phyloP scores from a whole-genome alignment of 768 basidiomycete genomes.

The Tylopilus sp. region DNA sequence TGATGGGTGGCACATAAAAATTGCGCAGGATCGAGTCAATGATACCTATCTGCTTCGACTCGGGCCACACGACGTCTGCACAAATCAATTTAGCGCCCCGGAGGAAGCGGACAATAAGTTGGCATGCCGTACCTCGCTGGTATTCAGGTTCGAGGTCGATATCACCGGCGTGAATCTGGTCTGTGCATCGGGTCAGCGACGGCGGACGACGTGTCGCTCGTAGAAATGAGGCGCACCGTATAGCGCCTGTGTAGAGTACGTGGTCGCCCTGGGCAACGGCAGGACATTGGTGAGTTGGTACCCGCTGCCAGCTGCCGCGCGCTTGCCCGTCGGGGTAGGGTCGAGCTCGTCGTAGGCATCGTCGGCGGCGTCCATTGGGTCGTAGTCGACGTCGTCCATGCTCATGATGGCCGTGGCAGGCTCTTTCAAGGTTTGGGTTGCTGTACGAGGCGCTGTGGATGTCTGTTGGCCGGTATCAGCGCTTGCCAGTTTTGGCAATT shows the following conservation, averaged over 20 bases:
- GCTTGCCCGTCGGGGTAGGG: neutral
- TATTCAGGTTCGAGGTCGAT: conserved; percentile 77
- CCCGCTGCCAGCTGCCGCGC: conserved; percentile 7
- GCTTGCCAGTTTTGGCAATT: conserved; percentile 9
- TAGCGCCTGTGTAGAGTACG: conserved; percentile 59
- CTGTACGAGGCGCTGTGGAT: conserved; percentile 5
- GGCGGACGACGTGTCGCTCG: neutral
- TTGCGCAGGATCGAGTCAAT: conserved; percentile 79
- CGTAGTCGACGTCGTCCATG: conserved; percentile 23
- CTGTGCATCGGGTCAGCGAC: conserved; percentile 31
- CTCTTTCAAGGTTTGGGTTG: neutral
- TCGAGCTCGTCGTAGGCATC: conserved; percentile 15
- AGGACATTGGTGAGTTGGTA: conserved; percentile 43
- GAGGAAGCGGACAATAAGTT: neutral
- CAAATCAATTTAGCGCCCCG: neutral
- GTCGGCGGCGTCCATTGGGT: conserved; percentile 12
- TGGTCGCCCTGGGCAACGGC: conserved; percentile 55
- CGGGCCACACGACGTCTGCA: conserved; percentile 76
- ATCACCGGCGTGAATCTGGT: conserved; percentile 60
- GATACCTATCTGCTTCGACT: conserved; percentile 67
- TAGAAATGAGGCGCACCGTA: conserved; percentile 39
- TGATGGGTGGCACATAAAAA: conserved; percentile 76
- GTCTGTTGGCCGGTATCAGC: neutral
- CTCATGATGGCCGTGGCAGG: neutral
- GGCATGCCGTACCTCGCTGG: conserved; percentile 55